Evolutionary conservation across 441 rosid genomes (phyloP).

Genomic region (Euphorbia celastroides): DNA sequence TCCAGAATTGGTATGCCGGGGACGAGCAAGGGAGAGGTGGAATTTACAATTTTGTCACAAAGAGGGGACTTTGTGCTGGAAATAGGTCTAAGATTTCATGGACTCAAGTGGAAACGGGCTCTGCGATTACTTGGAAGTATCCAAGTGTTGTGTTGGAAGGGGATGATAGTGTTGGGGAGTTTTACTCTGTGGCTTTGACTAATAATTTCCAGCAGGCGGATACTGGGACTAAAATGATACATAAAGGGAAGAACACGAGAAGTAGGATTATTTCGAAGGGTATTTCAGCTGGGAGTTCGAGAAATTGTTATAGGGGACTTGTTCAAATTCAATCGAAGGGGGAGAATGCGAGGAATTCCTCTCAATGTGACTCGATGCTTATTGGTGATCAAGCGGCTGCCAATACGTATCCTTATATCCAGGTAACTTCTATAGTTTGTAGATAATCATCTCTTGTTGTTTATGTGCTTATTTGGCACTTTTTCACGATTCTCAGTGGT

Average conservation of each 20-base stretch:
- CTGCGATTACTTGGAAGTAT: conserved; percentile 95
- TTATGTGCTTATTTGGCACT: not conserved
- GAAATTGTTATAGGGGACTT: conserved; percentile 90
- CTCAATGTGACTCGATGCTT: conserved; percentile 95
- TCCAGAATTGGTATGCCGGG: conserved; percentile 96
- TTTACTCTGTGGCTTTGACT: conserved; percentile 88
- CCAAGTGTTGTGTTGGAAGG: conserved; percentile 92
- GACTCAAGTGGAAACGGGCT: conserved; percentile 97
- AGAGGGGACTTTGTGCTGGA: conserved; percentile 84
- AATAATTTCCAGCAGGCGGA: conserved; percentile 94
- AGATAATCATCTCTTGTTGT: too few species aligned
- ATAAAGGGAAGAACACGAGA: conserved; percentile 81
- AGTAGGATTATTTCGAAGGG: conserved; percentile 94
- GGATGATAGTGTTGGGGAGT: conserved; percentile 75
- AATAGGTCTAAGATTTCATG: conserved; percentile 81
- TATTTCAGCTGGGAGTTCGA: conserved; percentile 77
- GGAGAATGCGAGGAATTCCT: conserved; percentile 77
- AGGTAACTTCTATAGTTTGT: conserved; percentile 32
- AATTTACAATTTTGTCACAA: conserved; percentile 85
- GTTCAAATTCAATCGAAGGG: conserved; percentile 93
- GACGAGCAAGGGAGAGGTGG: conserved; percentile 89
- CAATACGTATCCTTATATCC: conserved; percentile 95
- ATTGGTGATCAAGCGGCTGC: conserved; percentile 95
- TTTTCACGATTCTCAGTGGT: too few species aligned
- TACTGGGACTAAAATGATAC: conserved; percentile 96